Conservation (phyloP, 805 yeast genomes). For the Ogataea pilisensis region DNA sequence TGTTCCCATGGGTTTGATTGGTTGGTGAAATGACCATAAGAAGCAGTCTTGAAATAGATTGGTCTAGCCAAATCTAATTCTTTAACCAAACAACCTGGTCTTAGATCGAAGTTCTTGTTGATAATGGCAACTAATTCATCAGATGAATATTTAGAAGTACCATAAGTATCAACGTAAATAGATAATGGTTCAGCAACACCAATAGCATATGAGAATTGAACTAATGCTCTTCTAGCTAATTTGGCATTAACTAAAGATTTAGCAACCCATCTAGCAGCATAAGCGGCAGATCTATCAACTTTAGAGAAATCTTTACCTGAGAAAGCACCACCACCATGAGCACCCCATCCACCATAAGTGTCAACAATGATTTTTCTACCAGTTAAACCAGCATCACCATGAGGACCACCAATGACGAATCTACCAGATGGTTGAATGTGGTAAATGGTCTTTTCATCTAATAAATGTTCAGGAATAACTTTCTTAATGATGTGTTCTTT, state of each 20-base stretch:
- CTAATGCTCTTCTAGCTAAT: constrained; percentile 94
- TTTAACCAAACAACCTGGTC: constrained; percentile 98
- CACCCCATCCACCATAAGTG: constrained; percentile 99
- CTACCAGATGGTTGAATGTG: constrained; percentile 99
- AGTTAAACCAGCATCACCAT: constrained; percentile 99
- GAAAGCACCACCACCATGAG: constrained; percentile 99
- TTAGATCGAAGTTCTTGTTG: constrained; percentile 92
- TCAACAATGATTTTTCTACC: constrained; percentile 99
- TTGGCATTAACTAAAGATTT: constrained; percentile 95
- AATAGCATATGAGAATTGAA: constrained; percentile 98
- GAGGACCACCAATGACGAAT: constrained; percentile 99
- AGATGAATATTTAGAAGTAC: constrained; percentile 88
- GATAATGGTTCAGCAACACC: constrained; percentile 99
- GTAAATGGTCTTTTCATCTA: constrained; percentile 93
- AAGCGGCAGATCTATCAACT: constrained; percentile 99
- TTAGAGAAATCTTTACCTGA: constrained; percentile 99
- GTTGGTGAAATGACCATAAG: constrained; percentile 99
- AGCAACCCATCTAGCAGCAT: constrained; percentile 99
- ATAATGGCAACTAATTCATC: constrained; percentile 89
- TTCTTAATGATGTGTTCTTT: constrained; percentile 78
- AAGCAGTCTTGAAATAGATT: constrained; percentile 97
- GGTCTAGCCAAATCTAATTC: constrained; percentile 98
- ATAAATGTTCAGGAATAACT: constrained; percentile 85
- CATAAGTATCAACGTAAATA: constrained; percentile 95
- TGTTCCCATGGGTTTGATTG: constrained; percentile 98